Evolutionary conservation across 352 stramenopile species (phyloP).

Genomic region (Globisporangium apiculatum): DNA sequence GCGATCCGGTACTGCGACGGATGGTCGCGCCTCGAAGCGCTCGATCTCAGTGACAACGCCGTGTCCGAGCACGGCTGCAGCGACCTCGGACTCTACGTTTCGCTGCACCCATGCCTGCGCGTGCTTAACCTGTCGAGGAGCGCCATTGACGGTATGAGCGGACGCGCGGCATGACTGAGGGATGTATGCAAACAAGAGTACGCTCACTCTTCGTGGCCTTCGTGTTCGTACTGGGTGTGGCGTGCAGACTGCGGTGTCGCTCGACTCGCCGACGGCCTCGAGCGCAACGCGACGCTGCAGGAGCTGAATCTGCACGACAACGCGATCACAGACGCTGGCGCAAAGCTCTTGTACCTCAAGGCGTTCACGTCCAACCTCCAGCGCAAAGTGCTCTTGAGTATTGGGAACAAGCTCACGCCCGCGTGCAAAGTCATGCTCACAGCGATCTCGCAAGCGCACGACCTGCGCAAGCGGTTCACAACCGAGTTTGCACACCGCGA

Average conservation of each 20-base stretch:
- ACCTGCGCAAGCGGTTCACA: conserved; percentile 43
- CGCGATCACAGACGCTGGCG: conserved; percentile 37
- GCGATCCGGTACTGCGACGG: conserved; percentile 12
- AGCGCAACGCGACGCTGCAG: conserved; percentile 30
- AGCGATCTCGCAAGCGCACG: conserved; percentile 47
- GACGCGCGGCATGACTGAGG: neutral
- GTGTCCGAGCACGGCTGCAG: conserved; percentile 29
- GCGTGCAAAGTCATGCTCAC: conserved; percentile 42
- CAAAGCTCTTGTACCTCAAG: conserved; percentile 41
- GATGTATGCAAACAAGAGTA: neutral
- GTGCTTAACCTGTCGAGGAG: conserved; percentile 45
- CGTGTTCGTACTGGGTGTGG: neutral
- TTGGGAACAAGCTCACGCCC: conserved; percentile 33
- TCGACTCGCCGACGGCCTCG: conserved; percentile 35
- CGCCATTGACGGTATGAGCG: conserved; percentile 32
- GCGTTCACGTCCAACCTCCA: conserved; percentile 39
- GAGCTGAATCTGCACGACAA: conserved; percentile 51
- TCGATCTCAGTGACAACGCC: conserved; percentile 52
- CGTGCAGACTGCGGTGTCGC: conserved; percentile 27
- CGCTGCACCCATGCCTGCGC: conserved; percentile 27
- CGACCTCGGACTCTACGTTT: conserved; percentile 37
- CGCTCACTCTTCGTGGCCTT: neutral
- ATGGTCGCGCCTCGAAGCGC: conserved; percentile 24
- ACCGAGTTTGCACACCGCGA: conserved; percentile 30
- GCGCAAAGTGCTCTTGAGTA: conserved; percentile 27